phyloP scores from a whole-genome alignment of 805 yeast species.

The Yarrowia hollandica region DNA sequence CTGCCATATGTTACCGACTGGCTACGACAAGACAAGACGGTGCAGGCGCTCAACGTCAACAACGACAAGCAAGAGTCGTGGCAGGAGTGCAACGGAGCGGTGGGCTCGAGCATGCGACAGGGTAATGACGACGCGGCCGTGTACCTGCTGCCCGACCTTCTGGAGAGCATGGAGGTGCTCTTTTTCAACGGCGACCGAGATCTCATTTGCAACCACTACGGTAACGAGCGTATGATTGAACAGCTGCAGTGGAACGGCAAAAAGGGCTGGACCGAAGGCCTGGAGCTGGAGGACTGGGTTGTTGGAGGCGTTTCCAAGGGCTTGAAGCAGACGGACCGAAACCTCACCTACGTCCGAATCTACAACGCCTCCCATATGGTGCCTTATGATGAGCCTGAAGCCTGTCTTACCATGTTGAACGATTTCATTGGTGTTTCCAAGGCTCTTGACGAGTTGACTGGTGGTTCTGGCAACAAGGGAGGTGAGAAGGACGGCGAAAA shows the following conservation, averaged over 20 bases:
- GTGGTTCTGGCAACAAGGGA: background rate
- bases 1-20: conserved; percentile 53
- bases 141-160: conserved; percentile 62
- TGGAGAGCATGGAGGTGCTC: conserved; percentile 59
- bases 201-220: conserved; percentile 79
- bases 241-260: conserved; percentile 65
- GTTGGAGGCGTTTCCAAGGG: conserved; percentile 50
- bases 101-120: conserved; percentile 54
- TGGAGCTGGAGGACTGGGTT: conserved; percentile 48
- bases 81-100: conserved; percentile 75
- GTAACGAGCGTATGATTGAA: conserved; percentile 66
- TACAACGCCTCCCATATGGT: conserved; percentile 90
- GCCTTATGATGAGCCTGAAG: conserved; percentile 74
- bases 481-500: background rate
- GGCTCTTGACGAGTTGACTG: conserved; percentile 8
- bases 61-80: conserved; percentile 50
- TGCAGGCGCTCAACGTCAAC: conserved; percentile 52
- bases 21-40: conserved; percentile 50
- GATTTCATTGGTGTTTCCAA: conserved; percentile 38
- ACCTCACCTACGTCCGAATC: conserved; percentile 73
- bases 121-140: conserved; percentile 59
- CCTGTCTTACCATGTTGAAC: conserved; percentile 70
- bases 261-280: conserved; percentile 37
- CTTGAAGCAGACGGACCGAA: conserved; percentile 55
- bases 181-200: conserved; percentile 88